phyloP scores from a whole-genome alignment of 305 asterid genomes.

The Fraxinus greggii region DNA sequence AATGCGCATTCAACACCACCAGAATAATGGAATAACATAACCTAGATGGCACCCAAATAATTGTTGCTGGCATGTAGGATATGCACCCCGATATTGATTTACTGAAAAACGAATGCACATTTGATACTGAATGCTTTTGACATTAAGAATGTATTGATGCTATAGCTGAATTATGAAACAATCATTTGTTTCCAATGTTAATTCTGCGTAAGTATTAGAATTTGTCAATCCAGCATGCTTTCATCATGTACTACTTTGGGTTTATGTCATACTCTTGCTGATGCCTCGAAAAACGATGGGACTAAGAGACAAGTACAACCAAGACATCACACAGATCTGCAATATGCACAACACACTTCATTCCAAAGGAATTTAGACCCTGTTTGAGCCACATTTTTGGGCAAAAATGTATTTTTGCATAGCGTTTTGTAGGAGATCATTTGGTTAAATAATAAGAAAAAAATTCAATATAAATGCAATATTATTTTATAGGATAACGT shows the following conservation, averaged over 20 bases:
- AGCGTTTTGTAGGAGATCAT: too few species aligned
- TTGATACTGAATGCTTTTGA: background rate
- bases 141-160: background rate
- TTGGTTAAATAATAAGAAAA: too few species aligned
- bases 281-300: background rate
- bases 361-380: background rate
- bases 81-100: background rate
- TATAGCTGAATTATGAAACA: background rate
- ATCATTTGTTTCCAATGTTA: background rate
- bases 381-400: too few species aligned
- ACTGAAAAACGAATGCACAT: background rate
- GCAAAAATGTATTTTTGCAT: too few species aligned
- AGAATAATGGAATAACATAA: background rate
- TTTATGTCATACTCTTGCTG: background rate
- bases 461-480: too few species aligned
- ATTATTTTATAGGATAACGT: too few species aligned
- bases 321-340: background rate
- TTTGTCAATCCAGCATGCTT: background rate
- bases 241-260: background rate
- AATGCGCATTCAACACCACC: slow-evolving; percentile 5
- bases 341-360: background rate
- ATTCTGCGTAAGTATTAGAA: background rate
- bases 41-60: background rate
- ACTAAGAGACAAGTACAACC: background rate
- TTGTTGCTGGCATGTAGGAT: background rate